Base-by-base conservation (phyloP, 768 basidiomycete species). In the Boletus reticulatus region DNA sequence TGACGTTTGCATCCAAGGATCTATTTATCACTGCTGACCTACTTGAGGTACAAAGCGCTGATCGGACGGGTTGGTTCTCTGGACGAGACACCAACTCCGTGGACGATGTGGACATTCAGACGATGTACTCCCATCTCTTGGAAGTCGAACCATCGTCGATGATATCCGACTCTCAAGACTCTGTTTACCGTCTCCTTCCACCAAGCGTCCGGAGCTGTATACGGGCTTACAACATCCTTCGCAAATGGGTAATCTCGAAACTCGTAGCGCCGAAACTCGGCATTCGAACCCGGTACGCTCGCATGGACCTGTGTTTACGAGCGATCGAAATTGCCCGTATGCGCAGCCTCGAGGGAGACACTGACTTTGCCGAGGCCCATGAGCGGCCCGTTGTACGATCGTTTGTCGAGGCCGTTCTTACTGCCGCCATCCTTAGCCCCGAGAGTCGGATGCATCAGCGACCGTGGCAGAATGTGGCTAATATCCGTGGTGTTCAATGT, bases 41-140 rank as follows among this genome's bases (percentile, higher is more conserved):
- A 17, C 77, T 94, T 11, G 92, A 94, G 69, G 82, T 90, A 0
- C 92, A 94, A 68, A 84, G 82, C 2, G 81, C 83, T 16, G 92
- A 94, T 67, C 82, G 84, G 32, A 85, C 82, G 3, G 92, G 88
- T 4, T 94, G 92, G 91, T 89, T 92, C 70, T 59, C 69, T 14
- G 52, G 73, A 32, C 76, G 83, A 50, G 90, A 92, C n/a, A 67
- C 75, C 0, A 71, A 70, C 16, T 71, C 77, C 0, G 69, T 74
- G 45, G 92, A 94, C 45, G 75, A 78, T 4, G 76, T 85, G n/a
- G 88, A 92, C 58, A 85, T 93, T 44, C 89, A 93, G 67, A 86
- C 81, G 22, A 85, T 94, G 60, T 87, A 89, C 68, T 80, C 84
- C 4, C 83, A 89, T 61, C 71, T 94, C 34, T 79, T 82, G 60